Base-by-base conservation (phyloP, 2,329 filamentous ascomycete genomes). In the Huntiella savannae region DNA sequence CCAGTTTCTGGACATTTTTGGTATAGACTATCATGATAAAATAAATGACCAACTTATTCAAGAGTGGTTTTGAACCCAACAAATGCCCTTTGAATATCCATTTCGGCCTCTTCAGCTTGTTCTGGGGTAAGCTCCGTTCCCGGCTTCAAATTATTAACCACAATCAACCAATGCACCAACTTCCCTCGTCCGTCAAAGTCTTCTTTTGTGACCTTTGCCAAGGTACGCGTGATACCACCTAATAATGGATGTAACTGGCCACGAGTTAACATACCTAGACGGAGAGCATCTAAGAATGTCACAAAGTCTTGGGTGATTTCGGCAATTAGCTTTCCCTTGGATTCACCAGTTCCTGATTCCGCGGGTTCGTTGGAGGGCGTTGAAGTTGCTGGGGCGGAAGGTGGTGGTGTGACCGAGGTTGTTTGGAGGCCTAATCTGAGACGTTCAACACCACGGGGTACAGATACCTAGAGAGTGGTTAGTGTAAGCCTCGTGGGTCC, bases 231-330 rank as follows among this genome's bases (percentile, higher is more conserved):
- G 13, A 95, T 85, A 55, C 96, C 91, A 1, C 87, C 88, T 2
- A 98, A 71, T 15, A 98, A 68, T 3, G 91, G 91, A 58, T 98
- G 92, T n/a, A 98, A 68, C 52, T 91, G 86, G 60, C 96, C 88
- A 59, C 98, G 98, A 41, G 88, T 88, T 8, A 93, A 70, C 56
- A 96, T 76, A 39, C 88, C 87, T 46, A 98, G 75, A 59, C 87
- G 87, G 55, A 98, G 72, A 12, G 91, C 92, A 59, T 98, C 91
- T 45, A 98, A 73, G 58, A 98, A 88, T 0, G 91, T 98, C 61
- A 98, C 98, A 61, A 98, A 98, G 60, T 95, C 92, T 61, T 98
- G 87, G 1, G 88, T 96, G 1, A 91, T 91, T 52, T 88, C 79
- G 37, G 92, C 67, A 49, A 96, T 92, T 33, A 95, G 62, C 3